Evolutionary conservation across 441 rosid species (phyloP).

Genomic region (Erodium trifolium): DNA sequence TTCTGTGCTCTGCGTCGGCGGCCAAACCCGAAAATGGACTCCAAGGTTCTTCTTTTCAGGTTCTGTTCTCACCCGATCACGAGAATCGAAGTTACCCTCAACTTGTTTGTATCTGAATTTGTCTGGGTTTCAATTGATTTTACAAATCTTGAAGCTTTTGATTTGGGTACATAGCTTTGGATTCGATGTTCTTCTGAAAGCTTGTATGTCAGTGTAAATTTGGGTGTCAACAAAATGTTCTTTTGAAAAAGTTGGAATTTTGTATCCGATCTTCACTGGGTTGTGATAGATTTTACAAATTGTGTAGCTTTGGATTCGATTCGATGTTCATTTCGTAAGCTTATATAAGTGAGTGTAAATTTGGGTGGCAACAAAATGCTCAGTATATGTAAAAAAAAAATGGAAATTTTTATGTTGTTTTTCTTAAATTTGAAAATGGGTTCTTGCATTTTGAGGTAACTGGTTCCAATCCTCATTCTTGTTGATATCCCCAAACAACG

Average conservation of each 20-base stretch:
- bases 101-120: not conserved
- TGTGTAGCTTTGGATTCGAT: not conserved
- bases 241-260: too few species aligned
- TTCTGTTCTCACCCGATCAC: not conserved
- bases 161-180: not conserved
- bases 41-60: slow-evolving; percentile 25
- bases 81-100: not conserved
- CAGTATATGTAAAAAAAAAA: not conserved
- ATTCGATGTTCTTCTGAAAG: not conserved
- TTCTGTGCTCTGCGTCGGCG: slow-evolving; percentile 23
- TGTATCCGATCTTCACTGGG: not conserved
- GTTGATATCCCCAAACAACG: too few species aligned
- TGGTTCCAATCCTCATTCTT: not conserved
- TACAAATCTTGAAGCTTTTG: not conserved
- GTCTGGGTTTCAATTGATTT: not conserved
- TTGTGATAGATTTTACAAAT: not conserved
- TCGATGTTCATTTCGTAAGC: not conserved
- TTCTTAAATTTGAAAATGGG: not conserved
- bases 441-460: not conserved
- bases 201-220: not conserved
- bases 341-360: not conserved
- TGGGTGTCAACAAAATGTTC: too few species aligned
- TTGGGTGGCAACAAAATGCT: not conserved
- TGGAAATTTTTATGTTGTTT: too few species aligned
- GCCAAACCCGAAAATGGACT: slow-evolving; percentile 20